These are phyloP conservation scores for Vitis rupestris DNA, from an alignment of 164 flowering plant genomes.

Conservation along the genomic window DNA sequence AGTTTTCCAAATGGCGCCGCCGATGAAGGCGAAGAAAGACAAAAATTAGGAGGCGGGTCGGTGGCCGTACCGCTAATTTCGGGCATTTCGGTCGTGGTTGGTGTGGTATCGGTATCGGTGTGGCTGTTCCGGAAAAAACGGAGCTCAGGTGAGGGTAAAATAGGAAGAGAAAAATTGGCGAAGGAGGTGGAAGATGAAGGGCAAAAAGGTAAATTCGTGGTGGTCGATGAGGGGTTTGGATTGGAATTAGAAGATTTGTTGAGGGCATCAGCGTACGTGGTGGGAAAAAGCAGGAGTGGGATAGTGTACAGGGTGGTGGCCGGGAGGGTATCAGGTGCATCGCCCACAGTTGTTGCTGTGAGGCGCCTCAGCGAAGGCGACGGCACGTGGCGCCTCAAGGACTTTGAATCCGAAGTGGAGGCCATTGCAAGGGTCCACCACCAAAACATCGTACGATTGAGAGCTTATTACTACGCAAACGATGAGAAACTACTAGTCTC, in stretches of 20 bases:
- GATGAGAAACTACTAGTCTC: slow-evolving; percentile 90
- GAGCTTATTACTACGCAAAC: slow-evolving; percentile 82
- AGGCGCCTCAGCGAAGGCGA: slow-evolving; percentile 80
- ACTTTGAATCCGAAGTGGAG: slow-evolving; percentile 86
- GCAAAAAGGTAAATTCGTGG: slow-evolving; percentile 75
- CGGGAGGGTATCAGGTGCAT: slow-evolving; percentile 42
- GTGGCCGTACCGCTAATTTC: slow-evolving; percentile 52
- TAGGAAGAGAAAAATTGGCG: slow-evolving; percentile 31
- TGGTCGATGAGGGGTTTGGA: slow-evolving; percentile 72
- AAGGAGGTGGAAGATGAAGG: slow-evolving; percentile 43
- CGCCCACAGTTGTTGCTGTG: slow-evolving; percentile 63
- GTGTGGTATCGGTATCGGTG: slow-evolving; percentile 47
- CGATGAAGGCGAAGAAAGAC: slow-evolving; percentile 1
- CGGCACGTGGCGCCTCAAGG: slow-evolving; percentile 61
- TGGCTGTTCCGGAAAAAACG: slow-evolving; percentile 61
- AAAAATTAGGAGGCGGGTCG: slow-evolving; percentile 19
- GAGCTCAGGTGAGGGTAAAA: slow-evolving; percentile 21
- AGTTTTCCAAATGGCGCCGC: neutral
- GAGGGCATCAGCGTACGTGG: slow-evolving; percentile 94
- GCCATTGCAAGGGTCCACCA: slow-evolving; percentile 69
- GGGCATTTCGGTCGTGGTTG: slow-evolving; percentile 48
- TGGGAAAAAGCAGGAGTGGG: slow-evolving; percentile 91
- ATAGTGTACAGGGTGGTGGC: slow-evolving; percentile 92
- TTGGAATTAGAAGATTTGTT: slow-evolving; percentile 91
- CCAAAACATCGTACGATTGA: slow-evolving; percentile 73